Percentiles rank a stretch among this genome's conserved stretches.
Conservation (phyloP, 2,329 filamentous ascomycete species). For the Fusarium aywerte region DNA sequence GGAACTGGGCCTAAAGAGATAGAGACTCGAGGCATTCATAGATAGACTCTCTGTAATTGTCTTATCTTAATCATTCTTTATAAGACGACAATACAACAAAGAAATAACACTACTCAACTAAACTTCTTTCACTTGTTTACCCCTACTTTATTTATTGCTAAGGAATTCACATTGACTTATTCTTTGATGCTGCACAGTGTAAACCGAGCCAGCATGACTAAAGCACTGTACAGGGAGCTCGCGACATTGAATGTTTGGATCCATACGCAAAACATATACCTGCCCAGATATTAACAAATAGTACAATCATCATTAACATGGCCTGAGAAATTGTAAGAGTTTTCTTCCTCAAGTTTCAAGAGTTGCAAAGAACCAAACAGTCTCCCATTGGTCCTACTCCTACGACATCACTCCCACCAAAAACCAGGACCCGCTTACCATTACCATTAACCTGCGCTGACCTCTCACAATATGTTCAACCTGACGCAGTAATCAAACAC, state of each 20-base stretch:
- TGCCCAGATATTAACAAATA: not conserved
- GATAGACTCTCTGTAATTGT: slow-evolving; percentile 16
- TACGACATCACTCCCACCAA: not conserved
- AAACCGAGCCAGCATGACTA: not conserved
- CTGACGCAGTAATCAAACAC: slow-evolving; percentile 6
- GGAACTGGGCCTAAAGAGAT: slow-evolving; percentile 10
- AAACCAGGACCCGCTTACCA: slow-evolving; percentile 23
- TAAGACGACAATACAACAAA: not conserved
- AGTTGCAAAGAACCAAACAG: not conserved
- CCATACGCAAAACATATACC: not conserved
- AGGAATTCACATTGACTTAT: not conserved
- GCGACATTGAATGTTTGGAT: not conserved
- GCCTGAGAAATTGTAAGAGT: not conserved
- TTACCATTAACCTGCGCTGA: no score
- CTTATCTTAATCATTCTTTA: slow-evolving; percentile 18
- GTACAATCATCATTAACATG: not conserved
- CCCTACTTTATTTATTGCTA: not conserved
- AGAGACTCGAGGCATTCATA: slow-evolving; percentile 3
- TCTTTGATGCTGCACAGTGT: not conserved
- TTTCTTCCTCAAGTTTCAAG: not conserved
- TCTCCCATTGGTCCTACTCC: not conserved
- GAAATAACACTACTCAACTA: not conserved
- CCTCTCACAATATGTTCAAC: no score
- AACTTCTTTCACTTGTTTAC: not conserved
- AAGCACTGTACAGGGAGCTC: not conserved